These are phyloP conservation scores for Cyphellophora attinorum DNA, from an alignment of 2,329 filamentous ascomycete genomes.

Conservation along the genomic window DNA sequence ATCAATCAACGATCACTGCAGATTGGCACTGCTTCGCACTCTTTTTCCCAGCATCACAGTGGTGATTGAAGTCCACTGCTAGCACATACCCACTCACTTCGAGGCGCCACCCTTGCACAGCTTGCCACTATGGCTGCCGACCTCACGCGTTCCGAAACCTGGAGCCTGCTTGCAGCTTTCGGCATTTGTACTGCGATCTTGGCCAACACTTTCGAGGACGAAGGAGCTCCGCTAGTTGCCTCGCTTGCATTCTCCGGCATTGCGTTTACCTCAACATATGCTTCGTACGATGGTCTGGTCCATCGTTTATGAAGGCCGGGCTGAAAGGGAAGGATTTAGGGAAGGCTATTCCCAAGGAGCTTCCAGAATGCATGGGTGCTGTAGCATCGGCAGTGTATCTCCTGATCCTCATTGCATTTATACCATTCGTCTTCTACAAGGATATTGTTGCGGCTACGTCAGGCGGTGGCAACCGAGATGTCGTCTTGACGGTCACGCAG, in stretches of 20 bases:
- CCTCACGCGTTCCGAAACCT: constrained; percentile 45
- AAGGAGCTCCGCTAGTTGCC: constrained; percentile 81
- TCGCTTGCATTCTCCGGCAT: constrained; percentile 79
- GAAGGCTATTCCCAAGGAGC: constrained; percentile 64
- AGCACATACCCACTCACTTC: no score
- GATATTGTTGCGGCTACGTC: constrained; percentile 93
- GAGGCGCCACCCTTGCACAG: not conserved
- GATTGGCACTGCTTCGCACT: no score
- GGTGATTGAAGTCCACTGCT: no score
- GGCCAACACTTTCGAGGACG: constrained; percentile 68
- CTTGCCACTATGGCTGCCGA: constrained; percentile 26
- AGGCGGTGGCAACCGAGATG: constrained; percentile 83
- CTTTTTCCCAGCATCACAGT: no score
- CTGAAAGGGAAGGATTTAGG: constrained; percentile 84
- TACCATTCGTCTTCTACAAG: constrained; percentile 96
- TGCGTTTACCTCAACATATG: constrained; percentile 72
- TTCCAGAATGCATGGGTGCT: constrained; percentile 94
- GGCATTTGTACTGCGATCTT: constrained; percentile 64
- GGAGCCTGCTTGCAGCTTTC: constrained; percentile 53
- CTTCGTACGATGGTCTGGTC: constrained; percentile 90
- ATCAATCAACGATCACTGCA: no score
- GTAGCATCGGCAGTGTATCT: constrained; percentile 90
- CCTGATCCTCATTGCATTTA: constrained; percentile 78
- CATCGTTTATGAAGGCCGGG: constrained; percentile 77
- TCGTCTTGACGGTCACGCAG: constrained; percentile 62